Percentiles rank a stretch among this genome's conserved stretches.
Evolutionary conservation across 192 early-diverging fungal species (phyloP).

Genomic region (Coemansia sp.): DNA sequence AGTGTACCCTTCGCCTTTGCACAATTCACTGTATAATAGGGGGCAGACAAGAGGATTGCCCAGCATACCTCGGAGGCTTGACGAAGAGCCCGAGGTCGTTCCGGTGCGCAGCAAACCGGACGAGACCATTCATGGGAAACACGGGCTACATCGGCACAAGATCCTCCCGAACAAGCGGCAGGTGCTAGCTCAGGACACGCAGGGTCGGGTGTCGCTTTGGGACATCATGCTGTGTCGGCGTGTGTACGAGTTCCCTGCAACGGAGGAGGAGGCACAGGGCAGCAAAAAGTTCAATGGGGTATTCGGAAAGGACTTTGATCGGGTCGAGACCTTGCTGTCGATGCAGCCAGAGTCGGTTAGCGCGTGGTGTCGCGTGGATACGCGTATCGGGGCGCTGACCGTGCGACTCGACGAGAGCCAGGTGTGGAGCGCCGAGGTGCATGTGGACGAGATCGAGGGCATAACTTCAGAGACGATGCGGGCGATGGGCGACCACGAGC

Average conservation of each 20-base stretch:
- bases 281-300: slow-evolving; percentile 54
- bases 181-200: slow-evolving; percentile 81
- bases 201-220: slow-evolving; percentile 82
- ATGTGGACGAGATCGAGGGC: slow-evolving; percentile 75
- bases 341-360: slow-evolving; percentile 70
- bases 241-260: slow-evolving; percentile 49
- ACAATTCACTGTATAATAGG: not conserved
- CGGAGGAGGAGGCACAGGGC: slow-evolving; percentile 56
- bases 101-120: slow-evolving; percentile 43
- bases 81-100: slow-evolving; percentile 4
- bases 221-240: slow-evolving; percentile 78
- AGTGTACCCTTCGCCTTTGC: not conserved
- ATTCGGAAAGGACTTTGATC: slow-evolving; percentile 46
- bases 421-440: slow-evolving; percentile 88
- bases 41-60: not conserved
- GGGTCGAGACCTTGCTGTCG: slow-evolving; percentile 23
- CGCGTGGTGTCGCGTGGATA: slow-evolving; percentile 93
- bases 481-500: slow-evolving; percentile 44
- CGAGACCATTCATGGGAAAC: slow-evolving; percentile 56
- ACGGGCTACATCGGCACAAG: slow-evolving; percentile 64
- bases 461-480: slow-evolving; percentile 35
- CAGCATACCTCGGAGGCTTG: not conserved
- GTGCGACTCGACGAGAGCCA: slow-evolving; percentile 79
- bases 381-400: slow-evolving; percentile 81
- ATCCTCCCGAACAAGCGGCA: slow-evolving; percentile 84